These are phyloP conservation scores for Bacterosira constricta DNA, from an alignment of 108 stramenopile genomes.

Conservation along the genomic window DNA sequence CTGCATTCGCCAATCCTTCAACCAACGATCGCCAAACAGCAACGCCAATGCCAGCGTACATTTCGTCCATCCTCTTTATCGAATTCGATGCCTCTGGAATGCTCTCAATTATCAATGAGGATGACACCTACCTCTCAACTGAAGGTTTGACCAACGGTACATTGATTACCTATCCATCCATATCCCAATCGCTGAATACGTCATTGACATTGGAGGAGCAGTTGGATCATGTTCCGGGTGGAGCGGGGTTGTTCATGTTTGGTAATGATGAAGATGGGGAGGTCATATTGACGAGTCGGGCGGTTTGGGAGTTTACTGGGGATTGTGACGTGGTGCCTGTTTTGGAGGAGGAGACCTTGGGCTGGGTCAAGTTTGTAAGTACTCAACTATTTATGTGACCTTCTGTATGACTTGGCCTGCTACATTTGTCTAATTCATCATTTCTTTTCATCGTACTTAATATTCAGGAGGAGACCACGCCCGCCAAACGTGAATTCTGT, in stretches of 20 bases:
- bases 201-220: not conserved
- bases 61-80: not conserved
- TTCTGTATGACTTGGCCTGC: not conserved
- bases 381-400: not conserved
- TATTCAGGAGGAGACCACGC: not conserved
- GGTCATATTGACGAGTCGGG: not conserved
- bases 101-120: not conserved
- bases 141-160: not conserved
- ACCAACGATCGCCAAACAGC: not conserved
- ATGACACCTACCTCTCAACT: not conserved
- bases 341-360: not conserved
- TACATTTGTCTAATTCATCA: not conserved
- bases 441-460: not conserved
- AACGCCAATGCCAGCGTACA: not conserved
- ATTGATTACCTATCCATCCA: not conserved
- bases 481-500: not conserved
- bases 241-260: not conserved
- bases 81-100: not conserved
- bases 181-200: not conserved
- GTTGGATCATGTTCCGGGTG: not conserved
- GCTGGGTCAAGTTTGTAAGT: not conserved
- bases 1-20: not conserved
- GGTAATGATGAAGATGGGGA: not conserved
- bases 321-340: not conserved
- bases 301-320: slow-evolving; percentile 1